Evolutionary conservation across 805 yeast species (phyloP).

Genomic region (Saccharomyces paradoxus): DNA sequence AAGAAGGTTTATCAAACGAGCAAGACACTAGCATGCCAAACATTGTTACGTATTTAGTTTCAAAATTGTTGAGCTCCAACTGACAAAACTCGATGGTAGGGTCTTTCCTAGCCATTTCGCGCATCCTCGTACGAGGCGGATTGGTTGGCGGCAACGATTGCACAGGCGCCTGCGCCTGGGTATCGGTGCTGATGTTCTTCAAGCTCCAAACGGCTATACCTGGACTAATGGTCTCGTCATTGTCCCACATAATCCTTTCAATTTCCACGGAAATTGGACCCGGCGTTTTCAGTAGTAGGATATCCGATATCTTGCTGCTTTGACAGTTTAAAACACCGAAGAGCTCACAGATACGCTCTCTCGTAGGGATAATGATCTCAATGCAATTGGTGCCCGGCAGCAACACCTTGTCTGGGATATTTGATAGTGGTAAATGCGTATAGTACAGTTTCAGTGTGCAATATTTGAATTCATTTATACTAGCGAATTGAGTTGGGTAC

Average conservation of each 20-base stretch:
- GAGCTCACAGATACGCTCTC: background rate
- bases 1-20: conserved; percentile 10
- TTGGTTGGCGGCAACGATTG: background rate
- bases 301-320: background rate
- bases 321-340: background rate
- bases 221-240: background rate
- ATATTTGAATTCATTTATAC: background rate
- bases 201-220: background rate
- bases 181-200: background rate
- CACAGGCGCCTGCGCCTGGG: background rate
- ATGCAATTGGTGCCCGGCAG: conserved; percentile 3
- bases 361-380: background rate
- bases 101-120: conserved; percentile 4
- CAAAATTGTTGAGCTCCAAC: conserved; percentile 4
- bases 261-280: background rate
- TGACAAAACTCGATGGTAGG: conserved; percentile 10
- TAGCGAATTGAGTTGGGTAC: background rate
- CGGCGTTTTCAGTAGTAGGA: background rate
- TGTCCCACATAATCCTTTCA: conserved; percentile 2
- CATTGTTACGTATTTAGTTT: conserved; percentile 9
- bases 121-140: background rate
- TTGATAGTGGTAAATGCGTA: background rate
- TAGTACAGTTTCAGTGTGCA: conserved; percentile 2
- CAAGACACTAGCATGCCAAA: conserved; percentile 18
- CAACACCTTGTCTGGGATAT: background rate